Conservation (phyloP, 257 asterid species). For the Plectranthus barbatus region DNA sequence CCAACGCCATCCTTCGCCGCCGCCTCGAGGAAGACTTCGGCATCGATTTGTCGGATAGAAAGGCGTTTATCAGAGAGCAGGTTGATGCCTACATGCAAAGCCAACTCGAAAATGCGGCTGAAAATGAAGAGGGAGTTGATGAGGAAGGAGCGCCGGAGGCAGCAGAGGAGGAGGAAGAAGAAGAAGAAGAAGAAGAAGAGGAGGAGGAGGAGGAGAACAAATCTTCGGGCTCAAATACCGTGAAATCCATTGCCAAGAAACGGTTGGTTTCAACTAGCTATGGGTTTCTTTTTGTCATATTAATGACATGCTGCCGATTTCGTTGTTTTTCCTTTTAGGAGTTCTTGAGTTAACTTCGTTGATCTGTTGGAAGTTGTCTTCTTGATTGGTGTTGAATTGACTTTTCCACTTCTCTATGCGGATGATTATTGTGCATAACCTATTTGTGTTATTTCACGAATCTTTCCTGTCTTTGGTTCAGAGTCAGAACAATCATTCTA, state of each 20-base stretch:
- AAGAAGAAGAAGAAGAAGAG: conserved; percentile 16
- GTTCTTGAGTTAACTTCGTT: neutral
- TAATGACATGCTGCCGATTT: neutral
- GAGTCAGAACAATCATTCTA: neutral
- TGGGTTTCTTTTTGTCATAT: neutral
- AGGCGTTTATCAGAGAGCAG: conserved; percentile 68
- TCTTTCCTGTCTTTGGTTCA: neutral
- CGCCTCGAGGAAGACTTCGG: conserved; percentile 74
- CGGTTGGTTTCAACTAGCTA: conserved; percentile 29
- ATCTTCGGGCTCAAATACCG: conserved; percentile 14
- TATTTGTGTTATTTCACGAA: neutral
- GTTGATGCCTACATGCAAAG: conserved; percentile 60
- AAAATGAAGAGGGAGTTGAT: conserved; percentile 22
- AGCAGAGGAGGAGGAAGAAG: conserved; percentile 29
- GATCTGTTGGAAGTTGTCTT: neutral
- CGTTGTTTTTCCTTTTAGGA: neutral
- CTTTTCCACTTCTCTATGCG: neutral
- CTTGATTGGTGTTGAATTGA: neutral
- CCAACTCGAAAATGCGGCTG: conserved; percentile 26
- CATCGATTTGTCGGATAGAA: conserved; percentile 73
- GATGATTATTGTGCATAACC: neutral
- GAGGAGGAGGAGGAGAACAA: conserved; percentile 34
- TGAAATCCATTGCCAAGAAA: conserved; percentile 27
- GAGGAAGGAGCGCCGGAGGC: conserved; percentile 20
- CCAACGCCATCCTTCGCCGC: conserved; percentile 62